Percentiles rank a stretch among this genome's conserved stretches.
phyloP scores from a whole-genome alignment of 352 stramenopile genomes.

The Pythium periplocum region DNA sequence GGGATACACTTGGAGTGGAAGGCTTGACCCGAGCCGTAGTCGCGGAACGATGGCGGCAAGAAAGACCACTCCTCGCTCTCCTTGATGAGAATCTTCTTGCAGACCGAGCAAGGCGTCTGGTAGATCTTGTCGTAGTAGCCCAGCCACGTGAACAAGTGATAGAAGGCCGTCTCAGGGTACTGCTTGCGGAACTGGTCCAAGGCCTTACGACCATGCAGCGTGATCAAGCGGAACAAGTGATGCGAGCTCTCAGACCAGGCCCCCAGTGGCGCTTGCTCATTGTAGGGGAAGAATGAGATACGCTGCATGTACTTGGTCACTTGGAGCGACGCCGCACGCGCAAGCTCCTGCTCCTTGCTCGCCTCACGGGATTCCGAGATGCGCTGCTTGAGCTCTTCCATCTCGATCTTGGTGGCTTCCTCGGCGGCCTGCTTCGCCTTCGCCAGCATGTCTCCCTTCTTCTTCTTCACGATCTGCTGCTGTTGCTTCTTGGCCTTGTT shows the following conservation, averaged over 20 bases:
- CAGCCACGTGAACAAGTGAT: conserved; percentile 83
- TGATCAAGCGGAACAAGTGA: conserved; percentile 74
- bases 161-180: conserved; percentile 82
- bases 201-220: conserved; percentile 69
- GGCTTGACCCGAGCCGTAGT: conserved; percentile 75
- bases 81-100: conserved; percentile 83
- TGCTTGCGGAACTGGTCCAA: conserved; percentile 82
- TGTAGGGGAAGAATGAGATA: conserved; percentile 73
- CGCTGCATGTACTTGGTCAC: conserved; percentile 86
- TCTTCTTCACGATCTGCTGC: conserved; percentile 83
- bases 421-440: conserved; percentile 82
- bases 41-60: conserved; percentile 78
- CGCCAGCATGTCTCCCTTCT: conserved; percentile 83
- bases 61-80: conserved; percentile 78
- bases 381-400: conserved; percentile 82
- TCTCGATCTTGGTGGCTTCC: conserved; percentile 84
- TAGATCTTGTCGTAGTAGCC: conserved; percentile 88
- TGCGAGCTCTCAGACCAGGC: conserved; percentile 81
- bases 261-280: conserved; percentile 67
- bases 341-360: conserved; percentile 77
- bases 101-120: conserved; percentile 78
- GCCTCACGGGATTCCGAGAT: conserved; percentile 73
- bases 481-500: conserved; percentile 84
- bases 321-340: conserved; percentile 60
- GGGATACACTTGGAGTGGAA: conserved; percentile 83